These are phyloP conservation scores for Trypanosoma platydactyli DNA, from an alignment of 208 protist genomes.

Conservation along the genomic window DNA sequence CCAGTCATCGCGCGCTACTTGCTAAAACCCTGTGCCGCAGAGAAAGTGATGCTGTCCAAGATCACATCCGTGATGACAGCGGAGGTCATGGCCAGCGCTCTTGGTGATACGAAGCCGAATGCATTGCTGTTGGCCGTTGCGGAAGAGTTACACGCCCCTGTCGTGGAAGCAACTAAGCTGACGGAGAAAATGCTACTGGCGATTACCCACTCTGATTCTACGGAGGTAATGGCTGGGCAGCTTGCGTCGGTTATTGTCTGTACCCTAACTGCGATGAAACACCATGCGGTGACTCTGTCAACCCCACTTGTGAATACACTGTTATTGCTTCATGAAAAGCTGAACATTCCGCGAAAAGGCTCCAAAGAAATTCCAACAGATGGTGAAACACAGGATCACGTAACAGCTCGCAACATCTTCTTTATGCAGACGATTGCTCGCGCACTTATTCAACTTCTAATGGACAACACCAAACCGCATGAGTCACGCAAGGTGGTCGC, in stretches of 20 bases:
- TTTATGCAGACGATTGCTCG: constrained; percentile 55
- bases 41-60: not conserved
- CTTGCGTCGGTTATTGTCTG: constrained; percentile 44
- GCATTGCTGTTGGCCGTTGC: constrained; percentile 24
- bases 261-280: constrained; percentile 30
- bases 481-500: constrained; percentile 64
- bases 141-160: constrained; percentile 26
- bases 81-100: not conserved
- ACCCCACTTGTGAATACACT: constrained; percentile 63
- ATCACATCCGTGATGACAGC: not conserved
- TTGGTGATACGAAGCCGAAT: not conserved
- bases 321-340: constrained; percentile 49
- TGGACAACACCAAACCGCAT: constrained; percentile 39
- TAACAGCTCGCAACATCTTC: constrained; percentile 7
- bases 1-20: constrained; percentile 61
- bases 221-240: constrained; percentile 33
- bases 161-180: constrained; percentile 29
- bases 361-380: not conserved
- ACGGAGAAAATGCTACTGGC: constrained; percentile 47
- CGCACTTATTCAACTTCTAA: constrained; percentile 56
- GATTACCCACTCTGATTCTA: constrained; percentile 38
- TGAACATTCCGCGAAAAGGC: constrained; percentile 44
- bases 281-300: constrained; percentile 50
- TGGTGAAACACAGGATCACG: not conserved
- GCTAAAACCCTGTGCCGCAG: not conserved